These are phyloP conservation scores for Capsella bursapastoris DNA, from an alignment of 345 rosid species.

Conservation along the genomic window DNA sequence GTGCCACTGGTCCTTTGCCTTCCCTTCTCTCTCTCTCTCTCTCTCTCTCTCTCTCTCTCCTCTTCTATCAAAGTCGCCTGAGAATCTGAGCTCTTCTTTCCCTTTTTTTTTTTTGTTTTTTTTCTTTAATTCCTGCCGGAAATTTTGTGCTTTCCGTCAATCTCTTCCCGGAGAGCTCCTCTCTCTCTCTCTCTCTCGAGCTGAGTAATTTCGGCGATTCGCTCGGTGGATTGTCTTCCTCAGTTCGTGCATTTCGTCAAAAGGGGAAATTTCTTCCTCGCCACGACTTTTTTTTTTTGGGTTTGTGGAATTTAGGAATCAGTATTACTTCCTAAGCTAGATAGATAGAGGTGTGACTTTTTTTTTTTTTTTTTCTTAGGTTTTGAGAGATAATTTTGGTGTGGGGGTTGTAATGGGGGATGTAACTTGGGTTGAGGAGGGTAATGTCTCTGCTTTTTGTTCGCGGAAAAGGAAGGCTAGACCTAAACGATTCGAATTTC, in stretches of 20 bases:
- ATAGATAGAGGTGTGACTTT: background rate
- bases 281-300: slow-evolving; percentile 5
- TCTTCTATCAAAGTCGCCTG: background rate
- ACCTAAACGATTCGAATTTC: slow-evolving; percentile 53
- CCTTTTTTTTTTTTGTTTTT: background rate
- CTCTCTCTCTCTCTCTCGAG: background rate
- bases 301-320: slow-evolving; percentile 13
- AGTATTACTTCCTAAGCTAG: slow-evolving; percentile 17
- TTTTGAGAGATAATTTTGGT: background rate
- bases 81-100: slow-evolving; percentile 6
- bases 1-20: slow-evolving; percentile 7
- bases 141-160: slow-evolving; percentile 10
- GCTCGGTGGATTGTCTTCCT: slow-evolving; percentile 6
- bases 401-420: slow-evolving; percentile 34
- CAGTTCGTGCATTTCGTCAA: slow-evolving; percentile 3
- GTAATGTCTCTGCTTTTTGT: slow-evolving; percentile 15
- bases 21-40: background rate
- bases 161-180: background rate
- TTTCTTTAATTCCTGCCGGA: background rate
- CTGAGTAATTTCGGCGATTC: slow-evolving; percentile 13
- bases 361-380: background rate
- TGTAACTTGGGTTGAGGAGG: slow-evolving; percentile 55
- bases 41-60: background rate
- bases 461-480: slow-evolving; percentile 53
- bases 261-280: background rate